Conservation (phyloP, 2,329 filamentous ascomycete genomes). For the Dactylellina haptotyla region DNA sequence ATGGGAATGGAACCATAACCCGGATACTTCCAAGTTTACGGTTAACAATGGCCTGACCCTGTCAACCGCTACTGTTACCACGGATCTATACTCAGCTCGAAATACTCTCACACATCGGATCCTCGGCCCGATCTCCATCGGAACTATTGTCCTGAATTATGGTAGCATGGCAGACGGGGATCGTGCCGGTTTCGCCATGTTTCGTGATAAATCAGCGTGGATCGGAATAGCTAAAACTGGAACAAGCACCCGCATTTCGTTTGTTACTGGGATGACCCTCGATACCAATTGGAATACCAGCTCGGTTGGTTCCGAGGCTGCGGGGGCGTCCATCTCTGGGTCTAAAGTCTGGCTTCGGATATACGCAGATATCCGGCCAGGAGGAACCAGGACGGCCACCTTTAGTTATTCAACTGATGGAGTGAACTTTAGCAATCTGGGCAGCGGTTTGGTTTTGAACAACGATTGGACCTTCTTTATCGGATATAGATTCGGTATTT, state of each 20-base stretch:
- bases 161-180: constrained; percentile 67
- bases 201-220: constrained; percentile 68
- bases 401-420: constrained; percentile 62
- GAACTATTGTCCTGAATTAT: constrained; percentile 67
- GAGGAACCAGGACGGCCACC: constrained; percentile 57
- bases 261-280: constrained; percentile 59
- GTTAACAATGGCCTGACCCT: constrained; percentile 62
- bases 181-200: constrained; percentile 66
- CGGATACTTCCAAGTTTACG: constrained; percentile 65
- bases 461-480: constrained; percentile 62
- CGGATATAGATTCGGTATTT: constrained; percentile 61
- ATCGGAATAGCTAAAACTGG: constrained; percentile 65
- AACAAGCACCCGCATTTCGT: constrained; percentile 57
- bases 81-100: constrained; percentile 61
- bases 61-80: constrained; percentile 42
- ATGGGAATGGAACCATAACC: constrained; percentile 74
- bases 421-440: constrained; percentile 59
- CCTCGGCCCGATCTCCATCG: constrained; percentile 65
- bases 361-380: constrained; percentile 61
- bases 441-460: constrained; percentile 59
- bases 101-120: constrained; percentile 68
- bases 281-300: constrained; percentile 61
- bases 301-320: constrained; percentile 58
- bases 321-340: constrained; percentile 38
- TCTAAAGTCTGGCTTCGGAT: constrained; percentile 60